Conservation (phyloP, 495 filamentous ascomycete genomes). For the Aspergillus heteromorphus region DNA sequence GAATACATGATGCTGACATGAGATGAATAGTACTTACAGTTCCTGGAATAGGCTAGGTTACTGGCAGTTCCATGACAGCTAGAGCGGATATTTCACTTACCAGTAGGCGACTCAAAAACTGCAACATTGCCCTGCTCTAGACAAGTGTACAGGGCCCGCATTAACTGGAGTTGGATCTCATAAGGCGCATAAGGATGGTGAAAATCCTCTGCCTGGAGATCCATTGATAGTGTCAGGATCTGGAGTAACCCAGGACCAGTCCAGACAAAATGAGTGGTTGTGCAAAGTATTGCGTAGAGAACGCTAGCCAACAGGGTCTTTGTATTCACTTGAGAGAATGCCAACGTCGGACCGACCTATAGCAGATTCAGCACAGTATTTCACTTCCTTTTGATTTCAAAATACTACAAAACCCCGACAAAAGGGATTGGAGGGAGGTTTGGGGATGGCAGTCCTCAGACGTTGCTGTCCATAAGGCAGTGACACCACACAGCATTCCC, state of each 20-base stretch:
- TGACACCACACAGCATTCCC: too few relatives aligned
- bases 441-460: too few relatives aligned
- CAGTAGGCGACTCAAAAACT: constrained; percentile 92
- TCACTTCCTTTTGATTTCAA: too few relatives aligned
- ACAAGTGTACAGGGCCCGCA: constrained; percentile 78
- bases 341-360: too few relatives aligned
- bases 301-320: too few relatives aligned
- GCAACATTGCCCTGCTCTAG: constrained; percentile 77
- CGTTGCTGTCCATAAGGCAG: too few relatives aligned
- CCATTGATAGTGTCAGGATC: constrained; percentile 10
- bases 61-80: not conserved
- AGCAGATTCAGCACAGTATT: too few relatives aligned
- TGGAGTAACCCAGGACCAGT: not conserved
- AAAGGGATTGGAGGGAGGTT: too few relatives aligned
- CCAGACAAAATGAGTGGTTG: not conserved
- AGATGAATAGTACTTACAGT: constrained; percentile 33
- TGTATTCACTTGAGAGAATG: too few relatives aligned
- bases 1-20: not conserved
- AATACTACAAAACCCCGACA: too few relatives aligned
- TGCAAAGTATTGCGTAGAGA: not conserved
- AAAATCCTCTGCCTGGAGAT: constrained; percentile 50
- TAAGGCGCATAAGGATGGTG: constrained; percentile 93
- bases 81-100: constrained; percentile 26
- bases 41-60: constrained; percentile 24
- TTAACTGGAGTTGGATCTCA: constrained; percentile 83